Conservation (phyloP, 768 basidiomycete species). For the Panaeolus papilionaceus region DNA sequence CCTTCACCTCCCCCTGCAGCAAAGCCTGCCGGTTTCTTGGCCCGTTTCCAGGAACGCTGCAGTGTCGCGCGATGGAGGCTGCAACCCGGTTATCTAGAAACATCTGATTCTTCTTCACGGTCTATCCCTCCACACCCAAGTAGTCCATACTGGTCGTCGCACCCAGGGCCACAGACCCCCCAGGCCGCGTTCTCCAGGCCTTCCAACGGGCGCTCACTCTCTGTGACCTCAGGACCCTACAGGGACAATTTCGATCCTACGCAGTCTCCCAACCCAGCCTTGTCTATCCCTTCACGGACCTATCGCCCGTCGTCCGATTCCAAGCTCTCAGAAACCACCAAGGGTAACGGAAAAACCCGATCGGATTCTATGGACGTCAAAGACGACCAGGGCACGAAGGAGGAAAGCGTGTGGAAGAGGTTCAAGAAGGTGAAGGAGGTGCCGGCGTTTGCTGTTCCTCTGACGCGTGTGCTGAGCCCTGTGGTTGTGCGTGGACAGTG, state of each 20-base stretch:
- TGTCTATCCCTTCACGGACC: neutral
- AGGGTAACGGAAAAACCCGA: constrained; percentile 1
- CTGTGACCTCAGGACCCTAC: neutral
- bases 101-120: constrained; percentile 14
- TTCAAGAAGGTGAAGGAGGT: constrained; percentile 58
- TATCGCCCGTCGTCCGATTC: constrained; percentile 3
- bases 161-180: neutral
- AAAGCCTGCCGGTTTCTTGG: constrained; percentile 38
- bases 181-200: neutral
- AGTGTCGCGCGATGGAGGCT: constrained; percentile 45
- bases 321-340: constrained; percentile 1
- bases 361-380: neutral
- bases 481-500: constrained; percentile 81
- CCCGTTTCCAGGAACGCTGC: constrained; percentile 50
- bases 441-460: constrained; percentile 72
- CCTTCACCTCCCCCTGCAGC: constrained; percentile 26
- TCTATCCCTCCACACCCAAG: constrained; percentile 24
- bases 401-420: constrained; percentile 41
- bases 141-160: constrained; percentile 27
- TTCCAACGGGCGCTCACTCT: neutral
- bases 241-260: neutral
- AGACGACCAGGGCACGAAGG: constrained; percentile 14
- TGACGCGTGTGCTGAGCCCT: constrained; percentile 73
- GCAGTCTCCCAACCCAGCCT: neutral
- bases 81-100: constrained; percentile 35